Percentiles rank a stretch among this genome's conserved stretches.
These are phyloP conservation scores for Gossypium longicalyx DNA, from an alignment of 345 rosid genomes.

Conservation along the genomic window DNA sequence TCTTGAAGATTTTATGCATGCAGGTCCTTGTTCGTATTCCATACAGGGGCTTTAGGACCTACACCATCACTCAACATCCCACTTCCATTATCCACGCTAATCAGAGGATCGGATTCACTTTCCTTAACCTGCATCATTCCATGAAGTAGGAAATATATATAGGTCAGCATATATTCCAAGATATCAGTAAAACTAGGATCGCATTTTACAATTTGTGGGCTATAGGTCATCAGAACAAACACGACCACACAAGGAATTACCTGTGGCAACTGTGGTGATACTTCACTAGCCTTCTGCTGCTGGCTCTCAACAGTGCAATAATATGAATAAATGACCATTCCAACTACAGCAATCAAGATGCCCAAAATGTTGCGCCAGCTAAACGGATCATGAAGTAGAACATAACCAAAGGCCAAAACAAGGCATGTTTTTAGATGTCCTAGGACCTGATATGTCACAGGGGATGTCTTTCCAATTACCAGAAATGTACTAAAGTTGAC, in stretches of 20 bases:
- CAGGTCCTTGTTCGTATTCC: constrained; percentile 87
- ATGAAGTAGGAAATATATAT: background rate
- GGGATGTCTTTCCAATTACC: constrained; percentile 98
- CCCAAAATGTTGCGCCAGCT: constrained; percentile 96
- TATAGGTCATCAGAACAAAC: background rate
- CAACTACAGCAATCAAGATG: constrained; percentile 75
- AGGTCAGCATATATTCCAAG: background rate
- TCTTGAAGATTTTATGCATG: constrained; percentile 47
- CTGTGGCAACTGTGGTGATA: constrained; percentile 66
- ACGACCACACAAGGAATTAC: constrained; percentile 22
- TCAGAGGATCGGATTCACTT: constrained; percentile 76
- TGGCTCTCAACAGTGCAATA: constrained; percentile 68
- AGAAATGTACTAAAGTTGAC: constrained; percentile 98
- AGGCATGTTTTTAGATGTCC: constrained; percentile 98
- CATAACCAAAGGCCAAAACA: constrained; percentile 94
- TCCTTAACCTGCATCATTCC: constrained; percentile 54
- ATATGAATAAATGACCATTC: constrained; percentile 90
- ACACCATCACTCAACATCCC: constrained; percentile 57
- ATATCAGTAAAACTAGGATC: background rate
- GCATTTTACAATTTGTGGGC: background rate
- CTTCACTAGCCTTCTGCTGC: constrained; percentile 83
- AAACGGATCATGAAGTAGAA: constrained; percentile 83
- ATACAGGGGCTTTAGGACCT: constrained; percentile 52
- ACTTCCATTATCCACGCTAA: constrained; percentile 63
- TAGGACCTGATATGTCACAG: constrained; percentile 97